phyloP scores from a whole-genome alignment of 2,329 filamentous ascomycete species.

The Drechslerella coelobrocha region DNA sequence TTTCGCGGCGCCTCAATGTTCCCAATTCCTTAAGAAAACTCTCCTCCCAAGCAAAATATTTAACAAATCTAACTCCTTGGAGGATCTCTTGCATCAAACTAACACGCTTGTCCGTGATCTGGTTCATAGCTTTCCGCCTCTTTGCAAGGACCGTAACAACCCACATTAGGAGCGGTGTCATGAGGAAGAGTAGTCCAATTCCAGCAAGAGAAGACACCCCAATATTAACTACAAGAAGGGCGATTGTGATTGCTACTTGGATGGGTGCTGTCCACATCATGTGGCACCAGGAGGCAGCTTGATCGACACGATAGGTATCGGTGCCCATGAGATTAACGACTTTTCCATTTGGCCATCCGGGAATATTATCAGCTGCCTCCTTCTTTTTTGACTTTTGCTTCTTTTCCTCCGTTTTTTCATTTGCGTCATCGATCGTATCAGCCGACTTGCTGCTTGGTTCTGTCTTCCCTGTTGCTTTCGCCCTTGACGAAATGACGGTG shows the following conservation, averaged over 20 bases:
- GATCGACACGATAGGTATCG: slow-evolving; percentile 88
- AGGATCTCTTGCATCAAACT: slow-evolving; percentile 95
- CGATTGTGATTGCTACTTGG: slow-evolving; percentile 93
- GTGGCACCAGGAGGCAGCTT: slow-evolving; percentile 87
- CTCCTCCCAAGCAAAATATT: slow-evolving; percentile 95
- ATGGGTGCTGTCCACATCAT: slow-evolving; percentile 97
- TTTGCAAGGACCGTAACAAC: slow-evolving; percentile 92
- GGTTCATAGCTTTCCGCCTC: slow-evolving; percentile 93
- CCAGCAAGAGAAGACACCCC: slow-evolving; percentile 95
- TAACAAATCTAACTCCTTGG: slow-evolving; percentile 99
- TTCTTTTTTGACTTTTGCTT: slow-evolving; percentile 59
- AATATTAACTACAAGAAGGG: slow-evolving; percentile 92
- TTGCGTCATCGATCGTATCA: slow-evolving; percentile 57
- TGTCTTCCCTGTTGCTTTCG: slow-evolving; percentile 78
- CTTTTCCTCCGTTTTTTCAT: slow-evolving; percentile 62
- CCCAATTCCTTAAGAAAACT: slow-evolving; percentile 96
- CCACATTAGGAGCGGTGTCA: slow-evolving; percentile 92
- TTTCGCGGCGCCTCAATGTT: slow-evolving; percentile 81
- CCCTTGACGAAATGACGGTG: slow-evolving; percentile 91
- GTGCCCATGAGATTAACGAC: slow-evolving; percentile 99
- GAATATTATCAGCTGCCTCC: slow-evolving; percentile 59
- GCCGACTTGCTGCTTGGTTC: slow-evolving; percentile 77
- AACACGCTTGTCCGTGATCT: slow-evolving; percentile 95
- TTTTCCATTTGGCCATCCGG: slow-evolving; percentile 89
- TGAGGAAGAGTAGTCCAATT: slow-evolving; percentile 91